Base-by-base conservation (phyloP, 1,284 basidiomycete genomes). In the Schizophyllum amplum region DNA sequence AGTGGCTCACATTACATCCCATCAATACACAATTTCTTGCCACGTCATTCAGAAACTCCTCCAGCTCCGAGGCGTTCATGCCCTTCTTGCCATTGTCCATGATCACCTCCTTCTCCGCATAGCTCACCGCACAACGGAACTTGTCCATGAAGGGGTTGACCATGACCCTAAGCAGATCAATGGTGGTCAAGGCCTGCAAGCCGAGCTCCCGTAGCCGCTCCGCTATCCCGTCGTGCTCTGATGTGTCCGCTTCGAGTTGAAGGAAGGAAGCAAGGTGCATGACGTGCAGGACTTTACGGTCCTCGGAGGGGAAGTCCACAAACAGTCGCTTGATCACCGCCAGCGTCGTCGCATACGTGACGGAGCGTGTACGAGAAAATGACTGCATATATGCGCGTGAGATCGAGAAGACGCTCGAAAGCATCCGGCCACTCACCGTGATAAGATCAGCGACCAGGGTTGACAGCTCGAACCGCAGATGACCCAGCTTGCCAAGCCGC, bases 61-160 rank as follows among this genome's bases (percentile, higher is more conserved):
- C 47, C 17, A 58, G 20, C 48, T 60, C 59, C 21, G 46, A 24
- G n/a, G 13, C 66, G 13, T 65, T 67, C 53, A 79, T 69, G 33
- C 78, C 78, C 50, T 69, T 66, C 33, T 42, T 42, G 13, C 33
- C 33, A 17, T 17, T 9, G 4, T 17, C 33, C 33, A 42, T 42
- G 17, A 13, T 17, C 13, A 42, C 33, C 33, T 9, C 33, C 11
- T 42, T 9, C 33, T 42, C 33, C 33, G 33, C 33, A 42, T 42
- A 42, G 33, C 17, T 17, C 33, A 42, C 33, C 33, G 13, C 33
- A 17, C 33, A 42, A 3, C 17, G 11, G 33, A 42, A 42, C 56
- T 76, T 75, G 63, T 87, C 86, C 51, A 87, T 77, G 64, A 87
- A 88, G 24, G 86, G 84, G 66, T 81, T 87, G 55, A 81, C 67